phyloP scores from a whole-genome alignment of 225 moss, liverwort and hornwort species.

The Thuidium tamariscinum region DNA sequence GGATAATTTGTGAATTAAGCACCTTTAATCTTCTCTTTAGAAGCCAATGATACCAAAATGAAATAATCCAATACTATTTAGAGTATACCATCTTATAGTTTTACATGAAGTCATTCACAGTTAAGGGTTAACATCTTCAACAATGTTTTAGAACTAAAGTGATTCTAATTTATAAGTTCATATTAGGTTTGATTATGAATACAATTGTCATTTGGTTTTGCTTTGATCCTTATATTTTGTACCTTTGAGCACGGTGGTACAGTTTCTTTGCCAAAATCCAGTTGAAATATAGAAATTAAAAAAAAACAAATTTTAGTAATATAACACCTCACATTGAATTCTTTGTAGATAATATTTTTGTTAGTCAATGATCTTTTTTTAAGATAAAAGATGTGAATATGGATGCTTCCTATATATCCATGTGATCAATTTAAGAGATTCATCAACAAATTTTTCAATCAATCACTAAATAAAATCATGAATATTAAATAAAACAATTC shows the following conservation, averaged over 20 bases:
- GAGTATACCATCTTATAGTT: background rate
- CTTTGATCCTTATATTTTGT: no score
- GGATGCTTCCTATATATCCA: background rate
- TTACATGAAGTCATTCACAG: background rate
- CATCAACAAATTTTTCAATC: background rate
- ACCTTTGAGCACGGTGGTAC: background rate
- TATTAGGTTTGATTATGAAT: background rate
- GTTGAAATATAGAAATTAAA: background rate
- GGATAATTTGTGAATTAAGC: background rate
- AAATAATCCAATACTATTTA: background rate
- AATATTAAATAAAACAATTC: background rate
- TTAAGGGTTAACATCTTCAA: background rate
- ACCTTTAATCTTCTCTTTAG: background rate
- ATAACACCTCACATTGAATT: background rate
- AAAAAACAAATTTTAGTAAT: rapidly evolving
- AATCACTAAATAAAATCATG: background rate
- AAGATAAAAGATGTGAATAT: background rate
- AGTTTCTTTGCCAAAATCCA: background rate
- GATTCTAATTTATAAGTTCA: background rate
- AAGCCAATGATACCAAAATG: background rate
- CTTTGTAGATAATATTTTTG: background rate
- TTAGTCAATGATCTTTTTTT: background rate
- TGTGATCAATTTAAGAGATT: background rate
- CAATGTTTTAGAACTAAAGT: rapidly evolving
- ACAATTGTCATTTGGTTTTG: no score